A percentile compares a stretch with the other conserved stretches of the same genome.
These are phyloP conservation scores for Chaetomium tenue DNA, from an alignment of 495 filamentous ascomycete genomes.

Conservation along the genomic window DNA sequence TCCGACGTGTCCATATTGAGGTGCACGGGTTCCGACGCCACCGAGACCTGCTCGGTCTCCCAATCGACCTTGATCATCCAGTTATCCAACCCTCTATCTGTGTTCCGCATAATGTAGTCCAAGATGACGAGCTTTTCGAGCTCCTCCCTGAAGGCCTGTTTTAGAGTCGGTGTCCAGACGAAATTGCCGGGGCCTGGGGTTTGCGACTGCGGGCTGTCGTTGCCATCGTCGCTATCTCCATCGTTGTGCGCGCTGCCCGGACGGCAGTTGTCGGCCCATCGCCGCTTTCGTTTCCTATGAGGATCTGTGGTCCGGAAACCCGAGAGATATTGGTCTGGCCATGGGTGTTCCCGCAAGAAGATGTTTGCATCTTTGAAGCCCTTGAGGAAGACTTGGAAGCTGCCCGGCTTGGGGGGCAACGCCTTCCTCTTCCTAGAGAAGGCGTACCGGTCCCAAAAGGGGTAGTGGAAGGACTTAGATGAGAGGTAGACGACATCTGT, in stretches of 20 bases:
- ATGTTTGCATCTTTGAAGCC: slow-evolving; percentile 96
- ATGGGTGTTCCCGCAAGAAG: slow-evolving; percentile 91
- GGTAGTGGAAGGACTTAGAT: slow-evolving; percentile 96
- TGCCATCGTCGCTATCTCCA: slow-evolving; percentile 65
- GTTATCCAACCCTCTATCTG: slow-evolving; percentile 93
- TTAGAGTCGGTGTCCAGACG: slow-evolving; percentile 83
- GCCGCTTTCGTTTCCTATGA: slow-evolving; percentile 65
- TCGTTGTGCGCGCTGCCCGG: slow-evolving; percentile 66
- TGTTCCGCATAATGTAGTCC: slow-evolving; percentile 99
- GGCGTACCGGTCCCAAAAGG: slow-evolving; percentile 90
- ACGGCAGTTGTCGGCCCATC: slow-evolving; percentile 83
- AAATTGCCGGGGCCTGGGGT: slow-evolving; percentile 56
- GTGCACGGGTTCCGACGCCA: slow-evolving; percentile 78
- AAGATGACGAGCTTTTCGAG: slow-evolving; percentile 96
- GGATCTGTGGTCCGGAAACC: slow-evolving; percentile 69
- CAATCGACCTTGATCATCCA: slow-evolving; percentile 99
- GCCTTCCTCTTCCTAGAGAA: slow-evolving; percentile 83
- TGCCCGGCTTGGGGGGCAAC: slow-evolving; percentile 88
- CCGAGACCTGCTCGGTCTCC: slow-evolving; percentile 74
- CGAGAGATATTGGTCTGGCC: slow-evolving; percentile 91
- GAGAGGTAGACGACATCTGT: slow-evolving; percentile 93
- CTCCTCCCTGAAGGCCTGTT: slow-evolving; percentile 91
- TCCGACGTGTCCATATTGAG: slow-evolving; percentile 52
- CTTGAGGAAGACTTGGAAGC: slow-evolving; percentile 96
- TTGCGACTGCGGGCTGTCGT: slow-evolving; percentile 40